These are phyloP conservation scores for Aspergillus chevalieri DNA, from an alignment of 2,329 filamentous ascomycete species.

Conservation along the genomic window DNA sequence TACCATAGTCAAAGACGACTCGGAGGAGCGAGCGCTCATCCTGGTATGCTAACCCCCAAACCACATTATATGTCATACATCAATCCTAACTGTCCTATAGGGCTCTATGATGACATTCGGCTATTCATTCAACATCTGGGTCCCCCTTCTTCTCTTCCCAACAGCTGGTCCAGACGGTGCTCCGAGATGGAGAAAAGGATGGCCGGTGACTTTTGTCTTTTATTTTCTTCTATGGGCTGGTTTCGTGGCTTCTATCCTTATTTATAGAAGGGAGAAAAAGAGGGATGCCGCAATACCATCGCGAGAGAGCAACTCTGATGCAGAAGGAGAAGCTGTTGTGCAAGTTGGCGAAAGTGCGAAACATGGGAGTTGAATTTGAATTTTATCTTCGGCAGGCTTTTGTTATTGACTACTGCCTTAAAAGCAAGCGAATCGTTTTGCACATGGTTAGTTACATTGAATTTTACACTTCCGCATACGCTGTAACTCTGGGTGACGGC, in stretches of 20 bases:
- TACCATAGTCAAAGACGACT: slow-evolving; percentile 35
- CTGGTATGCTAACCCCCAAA: slow-evolving; percentile 10
- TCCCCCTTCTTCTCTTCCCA: slow-evolving; percentile 39
- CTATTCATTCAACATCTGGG: slow-evolving; percentile 44
- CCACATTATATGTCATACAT: too few relatives aligned
- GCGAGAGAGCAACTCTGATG: slow-evolving; percentile 3
- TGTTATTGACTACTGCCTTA: background rate
- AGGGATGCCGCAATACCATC: slow-evolving; percentile 1
- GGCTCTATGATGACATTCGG: slow-evolving; percentile 45
- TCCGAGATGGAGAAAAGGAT: slow-evolving; percentile 46
- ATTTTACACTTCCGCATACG: too few relatives aligned
- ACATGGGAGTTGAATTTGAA: background rate
- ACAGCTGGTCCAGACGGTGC: slow-evolving; percentile 38
- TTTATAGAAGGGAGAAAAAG: slow-evolving; percentile 12
- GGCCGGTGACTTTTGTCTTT: slow-evolving; percentile 44
- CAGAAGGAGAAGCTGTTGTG: slow-evolving; percentile 3
- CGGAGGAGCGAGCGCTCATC: slow-evolving; percentile 37
- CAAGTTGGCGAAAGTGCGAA: background rate
- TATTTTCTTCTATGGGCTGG: slow-evolving; percentile 39
- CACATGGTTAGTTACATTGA: background rate
- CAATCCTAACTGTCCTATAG: slow-evolving; percentile 12
- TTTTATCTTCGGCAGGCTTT: background rate
- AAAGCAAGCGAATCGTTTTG: background rate
- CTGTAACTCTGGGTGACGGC: too few relatives aligned
- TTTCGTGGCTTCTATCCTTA: slow-evolving; percentile 15